Evolutionary conservation across 2,329 filamentous ascomycete species (phyloP).

Genomic region (Grosmannia huntii): DNA sequence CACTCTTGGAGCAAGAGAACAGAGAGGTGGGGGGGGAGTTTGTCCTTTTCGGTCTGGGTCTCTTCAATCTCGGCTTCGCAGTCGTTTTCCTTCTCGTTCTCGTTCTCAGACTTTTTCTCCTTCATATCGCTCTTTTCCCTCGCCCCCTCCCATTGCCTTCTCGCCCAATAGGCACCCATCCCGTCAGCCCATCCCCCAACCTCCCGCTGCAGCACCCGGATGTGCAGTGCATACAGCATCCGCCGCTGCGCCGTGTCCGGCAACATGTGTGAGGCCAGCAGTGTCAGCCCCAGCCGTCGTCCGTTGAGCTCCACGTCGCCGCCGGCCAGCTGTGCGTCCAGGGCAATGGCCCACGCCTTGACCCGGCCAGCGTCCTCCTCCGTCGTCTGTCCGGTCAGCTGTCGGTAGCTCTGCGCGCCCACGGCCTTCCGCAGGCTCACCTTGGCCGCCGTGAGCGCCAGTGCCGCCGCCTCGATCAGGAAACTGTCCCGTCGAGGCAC

Average conservation of each 20-base stretch:
- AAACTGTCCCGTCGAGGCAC: slow-evolving; percentile 72
- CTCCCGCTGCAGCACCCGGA: slow-evolving; percentile 80
- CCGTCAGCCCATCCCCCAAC: slow-evolving; percentile 48
- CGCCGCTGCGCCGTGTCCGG: slow-evolving; percentile 70
- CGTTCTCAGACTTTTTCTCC: too few species aligned
- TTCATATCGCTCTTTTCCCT: slow-evolving; percentile 30
- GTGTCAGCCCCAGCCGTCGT: slow-evolving; percentile 70
- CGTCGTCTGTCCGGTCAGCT: slow-evolving; percentile 61
- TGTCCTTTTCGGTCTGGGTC: too few species aligned
- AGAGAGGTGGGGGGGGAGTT: slow-evolving; percentile 64
- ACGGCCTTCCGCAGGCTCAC: slow-evolving; percentile 68
- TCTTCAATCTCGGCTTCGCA: too few species aligned
- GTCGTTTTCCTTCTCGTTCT: slow-evolving; percentile 13
- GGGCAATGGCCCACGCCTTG: slow-evolving; percentile 85
- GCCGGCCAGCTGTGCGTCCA: slow-evolving; percentile 84
- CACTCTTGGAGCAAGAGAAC: slow-evolving; percentile 66
- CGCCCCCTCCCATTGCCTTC: slow-evolving; percentile 71
- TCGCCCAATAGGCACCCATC: slow-evolving; percentile 60
- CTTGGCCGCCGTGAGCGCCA: slow-evolving; percentile 69
- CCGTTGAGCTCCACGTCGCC: slow-evolving; percentile 84
- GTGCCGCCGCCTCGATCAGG: slow-evolving; percentile 69
- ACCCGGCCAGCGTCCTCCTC: slow-evolving; percentile 78
- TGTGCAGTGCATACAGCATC: slow-evolving; percentile 86
- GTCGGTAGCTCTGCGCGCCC: slow-evolving; percentile 64
- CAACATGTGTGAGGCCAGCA: slow-evolving; percentile 78